Conservation (phyloP, 257 asterid species). For the Solanum boliviense region DNA sequence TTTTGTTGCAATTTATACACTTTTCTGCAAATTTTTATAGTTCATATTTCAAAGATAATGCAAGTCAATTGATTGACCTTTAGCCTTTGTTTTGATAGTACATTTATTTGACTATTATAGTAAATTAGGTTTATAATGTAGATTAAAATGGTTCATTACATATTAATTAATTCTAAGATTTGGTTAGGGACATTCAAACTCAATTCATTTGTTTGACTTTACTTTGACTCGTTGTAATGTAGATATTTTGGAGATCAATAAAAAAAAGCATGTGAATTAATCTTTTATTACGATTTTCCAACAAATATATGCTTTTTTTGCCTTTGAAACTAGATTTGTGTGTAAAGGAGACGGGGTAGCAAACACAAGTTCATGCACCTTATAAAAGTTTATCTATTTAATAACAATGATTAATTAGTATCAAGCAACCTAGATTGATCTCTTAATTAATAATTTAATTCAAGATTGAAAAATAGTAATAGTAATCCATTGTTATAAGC, state of each 20-base stretch:
- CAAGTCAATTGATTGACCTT: background rate
- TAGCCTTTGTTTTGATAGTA: background rate
- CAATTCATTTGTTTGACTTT: background rate
- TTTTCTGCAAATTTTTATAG: background rate
- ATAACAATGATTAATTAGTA: background rate
- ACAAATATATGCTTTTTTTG: background rate
- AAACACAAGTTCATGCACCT: background rate
- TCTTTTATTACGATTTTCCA: background rate
- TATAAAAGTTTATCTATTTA: background rate
- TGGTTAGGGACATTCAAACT: background rate
- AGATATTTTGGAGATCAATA: background rate
- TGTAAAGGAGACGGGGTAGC: background rate
- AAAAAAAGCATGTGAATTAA: background rate
- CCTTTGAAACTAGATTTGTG: background rate
- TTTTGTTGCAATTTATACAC: constrained; percentile 2
- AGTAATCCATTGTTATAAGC: background rate
- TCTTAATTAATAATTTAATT: background rate
- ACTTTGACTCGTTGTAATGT: background rate
- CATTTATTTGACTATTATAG: background rate
- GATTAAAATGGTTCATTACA: background rate
- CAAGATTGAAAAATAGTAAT: background rate
- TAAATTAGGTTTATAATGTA: background rate
- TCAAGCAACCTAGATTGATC: background rate
- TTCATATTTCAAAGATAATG: background rate
- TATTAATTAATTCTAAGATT: background rate